Evolutionary conservation across 2,329 filamentous ascomycete genomes (phyloP).

Genomic region (Arthrobotrys sphaeroides): DNA sequence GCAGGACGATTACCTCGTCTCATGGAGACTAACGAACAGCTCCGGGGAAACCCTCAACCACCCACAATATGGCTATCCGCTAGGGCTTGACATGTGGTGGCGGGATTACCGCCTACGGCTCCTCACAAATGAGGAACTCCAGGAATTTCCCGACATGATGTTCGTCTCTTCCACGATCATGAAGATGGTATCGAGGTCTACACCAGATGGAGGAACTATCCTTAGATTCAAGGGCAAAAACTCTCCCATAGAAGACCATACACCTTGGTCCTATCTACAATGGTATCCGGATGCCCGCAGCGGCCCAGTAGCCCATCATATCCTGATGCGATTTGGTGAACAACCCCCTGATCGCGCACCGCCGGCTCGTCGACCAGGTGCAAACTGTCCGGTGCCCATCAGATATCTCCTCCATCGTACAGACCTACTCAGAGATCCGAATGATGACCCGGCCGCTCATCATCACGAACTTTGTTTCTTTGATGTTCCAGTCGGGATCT

Average conservation of each 20-base stretch:
- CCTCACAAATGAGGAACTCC: neutral
- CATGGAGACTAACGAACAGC: neutral
- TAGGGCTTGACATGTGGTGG: slow-evolving; percentile 15
- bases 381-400: neutral
- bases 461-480: slow-evolving; percentile 5
- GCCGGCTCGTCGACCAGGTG: neutral
- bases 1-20: slow-evolving; percentile 22
- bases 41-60: neutral
- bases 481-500: slow-evolving; percentile 15
- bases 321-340: slow-evolving; percentile 24
- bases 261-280: neutral
- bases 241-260: neutral
- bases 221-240: slow-evolving; percentile 23
- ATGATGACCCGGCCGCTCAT: neutral
- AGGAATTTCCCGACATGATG: neutral
- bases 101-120: neutral
- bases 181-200: neutral
- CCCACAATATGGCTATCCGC: neutral
- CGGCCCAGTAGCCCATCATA: slow-evolving; percentile 9
- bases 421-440: neutral
- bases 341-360: neutral
- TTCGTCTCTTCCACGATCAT: slow-evolving; percentile 12
- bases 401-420: slow-evolving; percentile 8
- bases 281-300: neutral
- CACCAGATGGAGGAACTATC: neutral